Base-by-base conservation (phyloP, 306 rosid genomes). In the Castanea mollissima region DNA sequence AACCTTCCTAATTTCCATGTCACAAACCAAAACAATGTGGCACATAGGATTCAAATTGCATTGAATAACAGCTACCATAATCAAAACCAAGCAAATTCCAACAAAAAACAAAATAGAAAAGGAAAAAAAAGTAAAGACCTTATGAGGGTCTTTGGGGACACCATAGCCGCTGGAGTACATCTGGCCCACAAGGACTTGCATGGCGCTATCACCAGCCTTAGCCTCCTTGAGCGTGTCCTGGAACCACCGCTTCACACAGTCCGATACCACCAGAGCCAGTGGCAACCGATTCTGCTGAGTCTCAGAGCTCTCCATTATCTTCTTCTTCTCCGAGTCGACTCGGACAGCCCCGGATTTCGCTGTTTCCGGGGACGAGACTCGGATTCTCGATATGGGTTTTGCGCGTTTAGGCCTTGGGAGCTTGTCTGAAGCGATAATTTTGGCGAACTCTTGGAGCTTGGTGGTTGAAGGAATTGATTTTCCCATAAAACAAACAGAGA, bases 161-260 rank as follows among this genome's bases (percentile, higher is more conserved):
- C 98, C 98, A 80, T 94, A 92, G 76, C 97, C 98, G 70, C 86
- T 84, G 73, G 69, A 78, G 75, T 90, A 90, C 97, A 94, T 94
- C 78, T 94, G 94, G 2, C 88, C 94, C 35, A 90, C 93, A 71
- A 93, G 81, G 82, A 93, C 83, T 83, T 93, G 94, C 94, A 90
- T 90, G 38, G 84, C 46, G 52, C 27, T 55, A 57, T 92, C 96
- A 0, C 98, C 98, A 54, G 89, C 83, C 76, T 78, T 90, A 1
- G 98, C 97, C 86, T 90, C 96, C 85, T 88, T 87, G 62, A 91
- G 97, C 9, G 98, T 81, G 62, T 93, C 98, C 44, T 79, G 93
- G 31, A 94, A 92, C 98, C 98, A 92, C 71, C 98, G 97, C 79
- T 80, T 85, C 0, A 82, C 77, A 76, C 98, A 93, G 63, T 92